phyloP scores from a whole-genome alignment of 2,329 filamentous ascomycete species.

The Fusarium metavorans region DNA sequence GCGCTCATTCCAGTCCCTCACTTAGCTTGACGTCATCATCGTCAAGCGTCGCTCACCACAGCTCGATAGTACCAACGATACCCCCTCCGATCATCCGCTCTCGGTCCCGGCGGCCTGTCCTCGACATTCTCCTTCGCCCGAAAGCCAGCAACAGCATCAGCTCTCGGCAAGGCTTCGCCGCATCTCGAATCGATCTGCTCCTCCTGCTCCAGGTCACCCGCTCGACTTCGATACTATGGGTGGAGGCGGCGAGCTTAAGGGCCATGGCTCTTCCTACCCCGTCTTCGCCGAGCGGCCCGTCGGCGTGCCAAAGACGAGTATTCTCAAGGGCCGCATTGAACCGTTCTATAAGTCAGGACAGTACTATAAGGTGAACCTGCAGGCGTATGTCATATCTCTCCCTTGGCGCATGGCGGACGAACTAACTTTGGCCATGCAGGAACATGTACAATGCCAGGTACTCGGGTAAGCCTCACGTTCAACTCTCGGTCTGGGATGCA shows the following conservation, averaged over 20 bases:
- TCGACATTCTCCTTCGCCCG: conserved; percentile 38
- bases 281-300: conserved; percentile 64
- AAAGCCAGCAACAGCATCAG: conserved; percentile 31
- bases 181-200: conserved; percentile 53
- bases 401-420: not conserved
- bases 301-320: conserved; percentile 84
- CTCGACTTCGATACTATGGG: conserved; percentile 60
- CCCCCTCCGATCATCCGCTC: conserved; percentile 40
- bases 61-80: conserved; percentile 35
- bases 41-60: conserved; percentile 36
- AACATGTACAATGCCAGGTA: conserved; percentile 55
- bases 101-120: conserved; percentile 40
- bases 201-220: conserved; percentile 48
- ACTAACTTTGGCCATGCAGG: conserved; percentile 40
- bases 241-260: conserved; percentile 60
- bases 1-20: not conserved
- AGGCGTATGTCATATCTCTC: conserved; percentile 67
- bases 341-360: conserved; percentile 85
- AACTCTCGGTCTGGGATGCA: conserved; percentile 87
- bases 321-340: conserved; percentile 86
- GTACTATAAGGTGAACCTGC: conserved; percentile 80
- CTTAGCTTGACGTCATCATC: conserved; percentile 20
- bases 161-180: conserved; percentile 45
- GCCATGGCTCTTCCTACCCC: conserved; percentile 62
- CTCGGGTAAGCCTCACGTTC: conserved; percentile 80